Evolutionary conservation across 1,139 yeast genomes (phyloP).

Genomic region (Hansenula lynferdii): DNA sequence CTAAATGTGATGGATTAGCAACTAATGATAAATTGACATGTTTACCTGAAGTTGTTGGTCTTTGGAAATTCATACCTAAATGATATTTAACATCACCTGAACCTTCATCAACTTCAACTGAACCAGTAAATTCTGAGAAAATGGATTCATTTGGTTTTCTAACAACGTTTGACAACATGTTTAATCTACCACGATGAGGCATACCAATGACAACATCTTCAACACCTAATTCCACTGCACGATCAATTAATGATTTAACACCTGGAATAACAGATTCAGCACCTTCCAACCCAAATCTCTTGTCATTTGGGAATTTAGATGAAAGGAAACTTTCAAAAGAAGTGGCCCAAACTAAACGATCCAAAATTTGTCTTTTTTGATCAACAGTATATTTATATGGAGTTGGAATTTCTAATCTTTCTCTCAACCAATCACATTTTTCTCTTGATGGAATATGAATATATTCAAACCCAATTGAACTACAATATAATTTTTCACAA

Average conservation of each 20-base stretch:
- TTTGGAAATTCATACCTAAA: constrained; percentile 97
- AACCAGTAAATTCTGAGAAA: constrained; percentile 93
- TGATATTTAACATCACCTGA: constrained; percentile 99
- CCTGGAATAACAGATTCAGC: constrained; percentile 97
- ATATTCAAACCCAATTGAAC: constrained; percentile 88
- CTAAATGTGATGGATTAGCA: constrained; percentile 98
- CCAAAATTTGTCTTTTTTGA: constrained; percentile 94
- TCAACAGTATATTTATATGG: constrained; percentile 83
- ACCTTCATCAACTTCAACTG: constrained; percentile 81
- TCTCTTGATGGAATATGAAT: constrained; percentile 95
- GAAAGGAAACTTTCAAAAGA: constrained; percentile 90
- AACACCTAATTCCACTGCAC: constrained; percentile 87
- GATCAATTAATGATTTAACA: constrained; percentile 91
- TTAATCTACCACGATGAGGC: constrained; percentile 99
- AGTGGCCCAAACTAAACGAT: constrained; percentile 95
- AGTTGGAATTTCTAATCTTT: constrained; percentile 86
- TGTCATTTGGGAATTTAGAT: constrained; percentile 96
- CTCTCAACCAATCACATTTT: constrained; percentile 98
- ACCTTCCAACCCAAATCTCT: constrained; percentile 98
- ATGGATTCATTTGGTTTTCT: constrained; percentile 98
- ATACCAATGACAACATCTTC: constrained; percentile 97
- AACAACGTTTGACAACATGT: constrained; percentile 95
- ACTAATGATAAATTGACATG: constrained; percentile 92
- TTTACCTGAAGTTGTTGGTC: constrained; percentile 99
- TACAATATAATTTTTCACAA: constrained; percentile 85